Conservation (phyloP, 108 stramenopile genomes). For the Cylindrotheca closterium region DNA sequence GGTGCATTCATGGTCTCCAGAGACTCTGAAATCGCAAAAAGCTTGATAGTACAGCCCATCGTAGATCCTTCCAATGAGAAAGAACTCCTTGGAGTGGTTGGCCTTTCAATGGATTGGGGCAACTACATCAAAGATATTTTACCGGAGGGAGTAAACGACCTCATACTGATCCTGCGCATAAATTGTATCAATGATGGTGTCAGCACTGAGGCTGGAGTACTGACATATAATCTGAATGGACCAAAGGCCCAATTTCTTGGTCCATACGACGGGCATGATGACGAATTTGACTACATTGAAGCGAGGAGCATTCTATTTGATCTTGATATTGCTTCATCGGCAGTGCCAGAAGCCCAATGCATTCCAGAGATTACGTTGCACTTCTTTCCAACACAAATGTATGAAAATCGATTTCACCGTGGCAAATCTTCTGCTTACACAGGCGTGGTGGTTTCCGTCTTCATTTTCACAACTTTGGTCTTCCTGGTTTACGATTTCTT, state of each 20-base stretch:
- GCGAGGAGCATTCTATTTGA: neutral
- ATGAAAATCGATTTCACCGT: neutral
- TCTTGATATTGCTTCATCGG: neutral
- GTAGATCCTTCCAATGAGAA: too few species aligned
- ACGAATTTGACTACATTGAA: neutral
- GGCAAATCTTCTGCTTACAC: neutral
- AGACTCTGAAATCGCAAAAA: too few species aligned
- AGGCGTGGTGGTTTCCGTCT: neutral
- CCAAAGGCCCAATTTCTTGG: neutral
- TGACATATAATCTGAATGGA: neutral
- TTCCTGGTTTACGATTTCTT: conserved; percentile 30
- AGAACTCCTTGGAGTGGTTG: too few species aligned
- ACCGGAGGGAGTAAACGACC: too few species aligned
- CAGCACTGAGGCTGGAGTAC: neutral
- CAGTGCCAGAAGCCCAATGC: neutral
- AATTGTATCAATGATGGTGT: too few species aligned
- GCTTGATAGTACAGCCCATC: too few species aligned
- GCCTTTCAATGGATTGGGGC: too few species aligned
- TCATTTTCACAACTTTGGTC: conserved; percentile 1
- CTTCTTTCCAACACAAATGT: conserved; percentile 4
- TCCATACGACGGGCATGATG: neutral
- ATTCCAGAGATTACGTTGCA: neutral
- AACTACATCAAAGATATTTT: too few species aligned
- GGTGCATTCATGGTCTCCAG: too few species aligned
- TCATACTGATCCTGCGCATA: too few species aligned